Evolutionary conservation across 805 yeast species (phyloP), one percentile per base, ranked within the genome.

Genomic region (Candida morakotiae): DNA sequence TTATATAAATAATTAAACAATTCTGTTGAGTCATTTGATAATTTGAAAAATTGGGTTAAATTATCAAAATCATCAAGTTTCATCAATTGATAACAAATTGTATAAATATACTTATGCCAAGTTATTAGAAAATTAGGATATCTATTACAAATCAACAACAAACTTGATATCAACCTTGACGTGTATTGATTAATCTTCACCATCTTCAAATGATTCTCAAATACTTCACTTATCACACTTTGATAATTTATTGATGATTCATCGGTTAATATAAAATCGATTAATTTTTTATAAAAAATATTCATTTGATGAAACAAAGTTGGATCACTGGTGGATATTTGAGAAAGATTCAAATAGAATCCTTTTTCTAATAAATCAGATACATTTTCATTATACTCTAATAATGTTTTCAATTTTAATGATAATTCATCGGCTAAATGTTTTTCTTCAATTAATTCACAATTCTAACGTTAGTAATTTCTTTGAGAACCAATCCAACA

Each of bases 101-200:
- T 5, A 32, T 9, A 24, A 10, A 32, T 26, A 10, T 19, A 8
- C 9, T 23, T 32, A 23, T 23, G 21, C 35, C 35, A 32, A 11
- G 28, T n/a, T 24, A 47, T 45, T 10, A 56, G 31, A 27, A 53
- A 47, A 15, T 44, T 48, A 3, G 50, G 48, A 24, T 37, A 36
- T n/a, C 29, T 31, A 8, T 21, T 16, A 26, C 42, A 46, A 5
- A 44, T 35, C 14, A 39, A 29, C 5, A 46, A 10, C 4, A 40
- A 13, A 18, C 31, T 40, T 21, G 38, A 25, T 3, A 42, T 32
- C 9, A 46, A 31, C 11, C 38, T 34, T 19, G 38, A 14, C 5
- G 28, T 18, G 7, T 32, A 21, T 17, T 22, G 4, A 17, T 15
- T 2, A 3, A 9, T 15, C 5, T 13, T 2, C 2, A 14, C 13